Percentiles rank a stretch among this genome's conserved stretches.
Evolutionary conservation across 176 grass and related monocot species (phyloP).

Genomic region (Zizania latifolia): DNA sequence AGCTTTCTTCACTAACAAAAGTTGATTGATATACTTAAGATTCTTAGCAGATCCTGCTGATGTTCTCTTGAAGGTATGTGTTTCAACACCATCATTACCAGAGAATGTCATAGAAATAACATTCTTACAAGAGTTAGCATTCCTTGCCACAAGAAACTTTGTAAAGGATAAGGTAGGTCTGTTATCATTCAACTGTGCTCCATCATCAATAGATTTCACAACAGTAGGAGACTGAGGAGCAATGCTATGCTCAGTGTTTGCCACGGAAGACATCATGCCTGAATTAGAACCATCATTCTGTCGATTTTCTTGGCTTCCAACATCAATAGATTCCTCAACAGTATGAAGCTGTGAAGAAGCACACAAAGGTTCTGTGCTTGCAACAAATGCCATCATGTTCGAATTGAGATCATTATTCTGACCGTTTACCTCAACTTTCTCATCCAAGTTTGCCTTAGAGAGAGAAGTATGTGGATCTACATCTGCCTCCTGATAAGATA

Average conservation of each 20-base stretch:
- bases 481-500: conserved; percentile 27
- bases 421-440: conserved; percentile 18
- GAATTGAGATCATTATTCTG: not conserved
- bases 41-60: conserved; percentile 6
- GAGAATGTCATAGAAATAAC: not conserved
- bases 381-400: conserved; percentile 15
- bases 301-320: conserved; percentile 8
- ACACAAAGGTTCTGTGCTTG: not conserved
- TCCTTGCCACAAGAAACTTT: conserved; percentile 33
- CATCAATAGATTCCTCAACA: conserved; percentile 13
- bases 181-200: conserved; percentile 4
- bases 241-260: conserved; percentile 17
- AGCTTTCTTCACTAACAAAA: conserved; percentile 31
- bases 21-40: conserved; percentile 6
- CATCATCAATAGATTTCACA: conserved; percentile 3
- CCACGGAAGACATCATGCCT: not conserved
- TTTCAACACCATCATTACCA: not conserved
- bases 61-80: conserved; percentile 15
- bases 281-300: not conserved
- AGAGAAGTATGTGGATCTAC: conserved; percentile 15
- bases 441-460: conserved; percentile 18
- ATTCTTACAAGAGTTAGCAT: conserved; percentile 16
- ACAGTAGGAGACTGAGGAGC: conserved; percentile 13
- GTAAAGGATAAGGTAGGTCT: conserved; percentile 18
- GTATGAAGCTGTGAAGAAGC: conserved; percentile 17